phyloP scores from a whole-genome alignment of 2,329 filamentous ascomycete genomes.

The Sporothrix euskadiensis region DNA sequence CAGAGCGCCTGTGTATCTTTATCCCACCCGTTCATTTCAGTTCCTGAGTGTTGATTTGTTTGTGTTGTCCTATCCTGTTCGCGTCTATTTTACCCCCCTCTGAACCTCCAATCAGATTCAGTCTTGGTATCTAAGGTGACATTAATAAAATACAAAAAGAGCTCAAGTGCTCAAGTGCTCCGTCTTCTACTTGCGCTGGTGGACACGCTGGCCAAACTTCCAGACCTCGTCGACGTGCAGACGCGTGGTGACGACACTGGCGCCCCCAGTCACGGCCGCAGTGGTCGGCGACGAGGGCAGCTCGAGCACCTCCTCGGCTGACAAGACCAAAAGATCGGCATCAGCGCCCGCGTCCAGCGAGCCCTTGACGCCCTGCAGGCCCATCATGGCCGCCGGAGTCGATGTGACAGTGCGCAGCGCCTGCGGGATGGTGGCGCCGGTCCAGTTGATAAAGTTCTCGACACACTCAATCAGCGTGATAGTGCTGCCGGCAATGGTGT shows the following conservation, averaged over 20 bases:
- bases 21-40: background rate
- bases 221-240: constrained; percentile 73
- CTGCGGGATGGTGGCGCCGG: constrained; percentile 65
- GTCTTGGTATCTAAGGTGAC: constrained; percentile 8
- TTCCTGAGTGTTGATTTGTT: background rate
- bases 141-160: constrained; percentile 15
- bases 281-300: constrained; percentile 25
- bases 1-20: background rate
- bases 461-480: constrained; percentile 79
- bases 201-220: constrained; percentile 69
- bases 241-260: constrained; percentile 37
- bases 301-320: constrained; percentile 46
- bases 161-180: background rate
- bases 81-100: background rate
- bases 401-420: constrained; percentile 72
- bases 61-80: background rate
- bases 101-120: background rate
- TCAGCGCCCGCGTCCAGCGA: constrained; percentile 62
- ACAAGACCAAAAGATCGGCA: constrained; percentile 69
- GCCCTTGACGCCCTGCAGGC: constrained; percentile 67
- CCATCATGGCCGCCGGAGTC: constrained; percentile 76
- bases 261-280: constrained; percentile 20
- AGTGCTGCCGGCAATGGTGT: constrained; percentile 74
- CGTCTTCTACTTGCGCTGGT: constrained; percentile 23
- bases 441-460: constrained; percentile 77